Evolutionary conservation across 345 rosid species (phyloP).

Genomic region (Diplotaxis tenuifolia): DNA sequence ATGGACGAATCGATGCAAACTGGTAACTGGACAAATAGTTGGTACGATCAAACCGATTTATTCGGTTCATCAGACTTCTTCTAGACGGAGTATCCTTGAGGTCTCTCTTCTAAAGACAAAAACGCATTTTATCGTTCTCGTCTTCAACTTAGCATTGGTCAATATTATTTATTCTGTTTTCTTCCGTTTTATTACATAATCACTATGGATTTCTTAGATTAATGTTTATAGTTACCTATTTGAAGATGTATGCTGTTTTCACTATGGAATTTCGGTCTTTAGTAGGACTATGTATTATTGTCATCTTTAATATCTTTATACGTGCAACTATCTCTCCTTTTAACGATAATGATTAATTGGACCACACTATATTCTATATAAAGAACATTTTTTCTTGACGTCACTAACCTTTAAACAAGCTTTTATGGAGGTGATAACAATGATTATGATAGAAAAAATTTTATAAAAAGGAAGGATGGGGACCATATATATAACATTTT

Average conservation of each 20-base stretch:
- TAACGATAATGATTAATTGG: slow-evolving; percentile 19
- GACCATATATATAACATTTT: background rate
- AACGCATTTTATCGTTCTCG: slow-evolving; percentile 32
- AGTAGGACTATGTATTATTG: slow-evolving; percentile 6
- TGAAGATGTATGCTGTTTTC: background rate
- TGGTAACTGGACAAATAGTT: slow-evolving; percentile 49
- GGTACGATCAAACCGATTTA: slow-evolving; percentile 39
- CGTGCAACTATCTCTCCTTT: background rate
- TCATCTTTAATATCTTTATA: background rate
- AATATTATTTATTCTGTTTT: background rate
- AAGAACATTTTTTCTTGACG: slow-evolving; percentile 5
- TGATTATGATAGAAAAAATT: slow-evolving; percentile 7
- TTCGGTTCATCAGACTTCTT: slow-evolving; percentile 24
- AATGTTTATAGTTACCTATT: background rate
- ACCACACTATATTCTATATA: background rate
- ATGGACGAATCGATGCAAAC: slow-evolving; percentile 39
- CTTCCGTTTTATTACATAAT: background rate
- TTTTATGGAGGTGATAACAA: slow-evolving; percentile 14
- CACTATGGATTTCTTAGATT: background rate
- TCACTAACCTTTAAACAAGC: slow-evolving; percentile 21
- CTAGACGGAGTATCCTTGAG: background rate
- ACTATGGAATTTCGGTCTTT: background rate
- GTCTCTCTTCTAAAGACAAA: slow-evolving; percentile 16
- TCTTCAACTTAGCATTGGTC: slow-evolving; percentile 12
- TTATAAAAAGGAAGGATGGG: background rate